These are phyloP conservation scores for Capronia epimyces DNA, from an alignment of 2,329 filamentous ascomycete genomes.

Conservation along the genomic window DNA sequence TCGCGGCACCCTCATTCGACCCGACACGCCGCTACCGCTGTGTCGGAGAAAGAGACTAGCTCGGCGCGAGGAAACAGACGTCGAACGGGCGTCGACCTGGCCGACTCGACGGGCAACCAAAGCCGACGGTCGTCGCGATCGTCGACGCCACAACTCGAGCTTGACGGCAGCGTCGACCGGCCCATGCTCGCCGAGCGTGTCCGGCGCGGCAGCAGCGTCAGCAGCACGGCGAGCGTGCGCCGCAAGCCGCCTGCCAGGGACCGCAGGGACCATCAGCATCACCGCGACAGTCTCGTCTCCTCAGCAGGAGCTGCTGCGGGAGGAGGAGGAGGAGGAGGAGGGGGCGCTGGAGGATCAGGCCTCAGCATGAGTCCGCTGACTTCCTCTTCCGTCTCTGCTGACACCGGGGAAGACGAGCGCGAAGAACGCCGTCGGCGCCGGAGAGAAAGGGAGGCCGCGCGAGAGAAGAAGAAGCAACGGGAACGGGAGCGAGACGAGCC, in stretches of 20 bases:
- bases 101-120: conserved; percentile 24
- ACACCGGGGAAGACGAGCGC: conserved; percentile 12
- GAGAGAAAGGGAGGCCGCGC: conserved; percentile 15
- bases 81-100: conserved; percentile 8
- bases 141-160: conserved; percentile 25
- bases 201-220: conserved; percentile 27
- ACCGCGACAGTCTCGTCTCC: conserved; percentile 1
- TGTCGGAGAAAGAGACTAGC: conserved; percentile 14
- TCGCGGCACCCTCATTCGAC: conserved; percentile 17
- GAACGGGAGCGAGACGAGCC: background rate
- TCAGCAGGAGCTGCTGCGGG: no score
- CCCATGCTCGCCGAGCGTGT: conserved; percentile 19
- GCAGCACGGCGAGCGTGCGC: conserved; percentile 23
- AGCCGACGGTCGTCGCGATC: conserved; percentile 26
- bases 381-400: background rate
- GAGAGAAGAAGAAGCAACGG: conserved; percentile 8
- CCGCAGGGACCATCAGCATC: background rate
- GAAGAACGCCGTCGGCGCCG: conserved; percentile 13
- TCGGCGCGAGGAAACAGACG: conserved; percentile 6
- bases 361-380: conserved; percentile 17
- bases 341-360: background rate
- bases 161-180: conserved; percentile 16
- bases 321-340: no score
- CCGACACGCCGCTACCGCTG: conserved; percentile 9
- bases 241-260: conserved; percentile 14